Percentiles rank a stretch among this genome's conserved stretches.
phyloP scores from a whole-genome alignment of 495 filamentous ascomycete genomes.

The Xylaria bambusicola region DNA sequence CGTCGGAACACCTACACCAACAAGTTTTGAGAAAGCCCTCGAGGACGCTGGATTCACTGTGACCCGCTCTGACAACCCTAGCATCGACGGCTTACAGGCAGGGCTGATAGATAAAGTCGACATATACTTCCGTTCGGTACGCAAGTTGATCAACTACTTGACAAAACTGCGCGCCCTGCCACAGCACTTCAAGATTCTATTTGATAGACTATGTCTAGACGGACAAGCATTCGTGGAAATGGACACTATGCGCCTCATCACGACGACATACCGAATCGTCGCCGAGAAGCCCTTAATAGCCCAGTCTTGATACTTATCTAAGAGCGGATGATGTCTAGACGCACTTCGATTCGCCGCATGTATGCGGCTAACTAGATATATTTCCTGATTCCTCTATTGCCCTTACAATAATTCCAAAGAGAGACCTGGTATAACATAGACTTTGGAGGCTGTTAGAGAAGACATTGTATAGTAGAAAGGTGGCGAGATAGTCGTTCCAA shows the following conservation, averaged over 20 bases:
- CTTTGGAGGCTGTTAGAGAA: constrained; percentile 1
- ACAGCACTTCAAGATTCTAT: constrained; percentile 62
- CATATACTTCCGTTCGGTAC: constrained; percentile 59
- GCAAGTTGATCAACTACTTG: constrained; percentile 54
- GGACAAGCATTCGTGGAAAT: constrained; percentile 65
- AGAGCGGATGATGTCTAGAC: background rate
- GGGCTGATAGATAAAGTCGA: constrained; percentile 64
- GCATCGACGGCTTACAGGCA: constrained; percentile 58
- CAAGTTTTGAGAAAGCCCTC: constrained; percentile 53
- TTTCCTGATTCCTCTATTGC: background rate
- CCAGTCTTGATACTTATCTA: background rate
- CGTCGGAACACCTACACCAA: constrained; percentile 62
- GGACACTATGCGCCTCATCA: constrained; percentile 60
- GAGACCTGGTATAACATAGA: constrained; percentile 8
- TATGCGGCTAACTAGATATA: background rate
- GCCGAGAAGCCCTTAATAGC: constrained; percentile 54
- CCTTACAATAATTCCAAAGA: background rate
- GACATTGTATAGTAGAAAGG: constrained; percentile 7
- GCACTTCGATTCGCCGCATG: background rate
- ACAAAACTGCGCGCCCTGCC: constrained; percentile 56
- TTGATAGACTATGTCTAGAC: constrained; percentile 62
- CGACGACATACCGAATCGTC: constrained; percentile 63
- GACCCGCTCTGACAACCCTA: constrained; percentile 57
- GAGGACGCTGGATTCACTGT: constrained; percentile 56
- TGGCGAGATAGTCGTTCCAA: background rate